phyloP scores from a whole-genome alignment of 306 rosid species.

The Gillenia trifoliata region DNA sequence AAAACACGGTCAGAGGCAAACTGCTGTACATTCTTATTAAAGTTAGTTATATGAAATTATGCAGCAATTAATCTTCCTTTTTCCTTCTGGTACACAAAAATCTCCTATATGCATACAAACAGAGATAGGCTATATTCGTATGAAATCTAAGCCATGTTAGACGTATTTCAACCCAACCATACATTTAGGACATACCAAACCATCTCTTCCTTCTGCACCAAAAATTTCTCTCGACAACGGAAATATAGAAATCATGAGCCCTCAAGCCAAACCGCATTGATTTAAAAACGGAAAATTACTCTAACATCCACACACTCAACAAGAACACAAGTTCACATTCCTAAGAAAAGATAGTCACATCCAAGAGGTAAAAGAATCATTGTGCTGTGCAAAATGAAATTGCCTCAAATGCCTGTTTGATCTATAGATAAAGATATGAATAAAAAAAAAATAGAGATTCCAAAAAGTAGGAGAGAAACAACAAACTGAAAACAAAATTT shows the following conservation, averaged over 20 bases:
- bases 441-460: too few relatives aligned
- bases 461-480: too few relatives aligned
- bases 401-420: too few relatives aligned
- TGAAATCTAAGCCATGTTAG: too few relatives aligned
- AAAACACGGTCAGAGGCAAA: conserved; percentile 12
- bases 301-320: neutral
- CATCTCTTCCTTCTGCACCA: neutral
- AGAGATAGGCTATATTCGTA: too few relatives aligned
- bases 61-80: too few relatives aligned
- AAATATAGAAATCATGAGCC: neutral
- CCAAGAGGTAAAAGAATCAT: neutral
- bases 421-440: too few relatives aligned
- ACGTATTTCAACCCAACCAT: neutral
- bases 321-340: neutral
- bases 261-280: neutral
- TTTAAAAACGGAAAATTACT: neutral
- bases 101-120: too few relatives aligned
- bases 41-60: neutral
- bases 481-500: neutral
- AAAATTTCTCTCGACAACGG: neutral
- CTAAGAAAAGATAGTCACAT: neutral
- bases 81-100: too few relatives aligned
- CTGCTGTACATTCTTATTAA: conserved; percentile 3
- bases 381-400: too few relatives aligned
- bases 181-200: neutral